Base-by-base conservation (phyloP, 1,284 basidiomycete species). In the Jaminaea rosea region DNA sequence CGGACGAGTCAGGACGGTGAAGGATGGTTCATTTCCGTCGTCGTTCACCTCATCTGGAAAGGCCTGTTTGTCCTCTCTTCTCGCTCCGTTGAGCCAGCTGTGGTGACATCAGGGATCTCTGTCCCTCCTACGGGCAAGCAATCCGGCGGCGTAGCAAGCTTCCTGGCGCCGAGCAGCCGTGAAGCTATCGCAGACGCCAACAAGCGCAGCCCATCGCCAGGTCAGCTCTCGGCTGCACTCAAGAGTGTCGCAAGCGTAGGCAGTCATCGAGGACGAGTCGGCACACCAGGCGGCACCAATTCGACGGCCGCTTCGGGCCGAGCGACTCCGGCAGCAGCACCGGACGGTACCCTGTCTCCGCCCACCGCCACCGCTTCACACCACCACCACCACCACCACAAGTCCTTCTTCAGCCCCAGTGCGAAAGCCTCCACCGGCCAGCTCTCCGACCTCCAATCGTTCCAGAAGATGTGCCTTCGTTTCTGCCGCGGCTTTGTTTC, bases 11-110 rank as follows among this genome's bases (percentile, higher is more conserved):
- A 67, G 28, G 68, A 71, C 46, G 70, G 70, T 28, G 67, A 69
- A 17, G 69, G 63, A 1, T 73, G 70, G 70, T 71, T 68, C 57
- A 69, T 71, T 47, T 68, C 68, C 7, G 65, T 72, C 4, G 69
- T 67, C 17, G 65, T 68, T 21, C 67, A 73, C 46, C 27, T 60
- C 39, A 67, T 73, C 50, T 73, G 70, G 70, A 73, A 73, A 32
- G 70, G 65, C 7, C 58, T 73, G 3, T 39, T 73, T 44, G 52
- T 64, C 36, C 57, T 73, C 28, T 69, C 67, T 15, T 56, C 68
- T 24, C 27, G 45, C 23, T 27, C 44, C 3, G 26, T 53, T 4
- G 39, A 42, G 39, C 13, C 5, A 15, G 34, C 34, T 4, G n/a
- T n/a, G n/a, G n/a, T n/a, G n/a, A n/a, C n/a, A n/a, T n/a, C n/a